Evolutionary conservation across 176 grass and related monocot genomes (phyloP).

Genomic region (Thalia dealbata): DNA sequence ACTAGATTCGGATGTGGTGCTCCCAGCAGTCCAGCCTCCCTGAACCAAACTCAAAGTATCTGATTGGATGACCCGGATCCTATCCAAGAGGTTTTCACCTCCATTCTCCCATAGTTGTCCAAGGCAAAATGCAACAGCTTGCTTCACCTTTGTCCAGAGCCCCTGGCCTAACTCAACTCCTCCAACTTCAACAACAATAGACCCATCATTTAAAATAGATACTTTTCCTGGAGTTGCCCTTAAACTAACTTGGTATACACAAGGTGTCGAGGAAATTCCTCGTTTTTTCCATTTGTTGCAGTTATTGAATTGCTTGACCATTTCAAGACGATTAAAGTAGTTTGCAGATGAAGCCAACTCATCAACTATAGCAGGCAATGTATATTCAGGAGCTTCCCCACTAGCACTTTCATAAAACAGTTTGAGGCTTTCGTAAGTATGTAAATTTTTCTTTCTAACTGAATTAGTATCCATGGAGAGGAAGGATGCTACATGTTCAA

Average conservation of each 20-base stretch:
- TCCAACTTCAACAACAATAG: conserved; percentile 86
- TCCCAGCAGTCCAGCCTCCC: conserved; percentile 77
- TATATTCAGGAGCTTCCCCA: conserved; percentile 61
- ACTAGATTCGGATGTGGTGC: conserved; percentile 91
- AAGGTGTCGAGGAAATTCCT: conserved; percentile 63
- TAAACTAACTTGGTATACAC: conserved; percentile 57
- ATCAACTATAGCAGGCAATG: conserved; percentile 57
- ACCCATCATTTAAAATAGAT: conserved; percentile 84
- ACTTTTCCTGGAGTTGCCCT: conserved; percentile 70
- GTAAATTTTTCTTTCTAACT: conserved; percentile 70
- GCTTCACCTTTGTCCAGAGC: conserved; percentile 95
- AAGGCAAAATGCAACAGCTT: conserved; percentile 71
- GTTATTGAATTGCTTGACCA: conserved; percentile 48
- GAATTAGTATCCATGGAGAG: conserved; percentile 56
- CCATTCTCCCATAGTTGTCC: conserved; percentile 57
- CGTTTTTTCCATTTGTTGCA: conserved; percentile 76
- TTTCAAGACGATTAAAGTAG: conserved; percentile 39
- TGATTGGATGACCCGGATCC: conserved; percentile 66
- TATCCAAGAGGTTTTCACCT: conserved; percentile 61
- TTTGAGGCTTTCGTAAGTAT: conserved; percentile 67
- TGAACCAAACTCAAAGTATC: conserved; percentile 80
- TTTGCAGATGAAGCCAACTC: conserved; percentile 42
- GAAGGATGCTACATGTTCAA: conserved; percentile 65
- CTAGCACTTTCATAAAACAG: conserved; percentile 55
- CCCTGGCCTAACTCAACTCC: conserved; percentile 94